Percentiles rank a stretch among this genome's conserved stretches.
These are phyloP conservation scores for Chlamydomonas schloesseri DNA, from an alignment of 139 green algal genomes.

Conservation along the genomic window DNA sequence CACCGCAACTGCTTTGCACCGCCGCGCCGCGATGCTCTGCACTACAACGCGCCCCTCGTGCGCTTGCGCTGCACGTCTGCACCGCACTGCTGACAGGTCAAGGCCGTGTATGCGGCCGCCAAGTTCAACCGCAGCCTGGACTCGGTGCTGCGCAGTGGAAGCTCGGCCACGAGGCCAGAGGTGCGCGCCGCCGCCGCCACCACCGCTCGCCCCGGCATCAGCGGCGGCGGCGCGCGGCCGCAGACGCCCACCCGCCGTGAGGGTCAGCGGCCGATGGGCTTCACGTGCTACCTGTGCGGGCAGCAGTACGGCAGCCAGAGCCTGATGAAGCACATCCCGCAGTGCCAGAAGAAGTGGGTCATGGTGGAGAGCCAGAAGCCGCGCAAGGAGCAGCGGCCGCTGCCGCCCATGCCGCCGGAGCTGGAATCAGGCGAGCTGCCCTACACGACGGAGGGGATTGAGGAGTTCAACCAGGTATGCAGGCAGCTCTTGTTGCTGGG, in stretches of 20 bases:
- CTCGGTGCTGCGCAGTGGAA: background rate
- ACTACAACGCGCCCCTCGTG: too few relatives aligned
- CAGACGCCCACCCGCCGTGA: background rate
- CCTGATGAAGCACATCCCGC: conserved; percentile 58
- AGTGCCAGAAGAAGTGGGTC: conserved; percentile 66
- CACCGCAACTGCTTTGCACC: too few relatives aligned
- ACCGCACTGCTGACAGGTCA: background rate
- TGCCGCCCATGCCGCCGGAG: conserved; percentile 51
- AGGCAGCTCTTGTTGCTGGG: too few relatives aligned
- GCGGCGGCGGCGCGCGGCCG: background rate
- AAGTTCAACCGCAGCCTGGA: conserved; percentile 20
- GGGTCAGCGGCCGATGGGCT: conserved; percentile 31
- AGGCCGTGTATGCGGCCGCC: conserved; percentile 24
- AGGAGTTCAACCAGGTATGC: conserved; percentile 56
- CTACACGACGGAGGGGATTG: background rate
- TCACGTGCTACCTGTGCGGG: conserved; percentile 59
- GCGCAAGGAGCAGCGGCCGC: conserved; percentile 47
- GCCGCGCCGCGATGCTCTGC: too few relatives aligned
- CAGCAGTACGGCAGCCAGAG: conserved; percentile 49
- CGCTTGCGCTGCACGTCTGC: background rate
- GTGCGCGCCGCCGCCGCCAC: background rate
- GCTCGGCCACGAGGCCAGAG: background rate
- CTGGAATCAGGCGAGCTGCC: conserved; percentile 38
- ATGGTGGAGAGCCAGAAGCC: conserved; percentile 45
- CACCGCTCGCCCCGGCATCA: background rate